Conservation (phyloP, 108 stramenopile genomes). For the Chaetoceros tenuissimus region DNA sequence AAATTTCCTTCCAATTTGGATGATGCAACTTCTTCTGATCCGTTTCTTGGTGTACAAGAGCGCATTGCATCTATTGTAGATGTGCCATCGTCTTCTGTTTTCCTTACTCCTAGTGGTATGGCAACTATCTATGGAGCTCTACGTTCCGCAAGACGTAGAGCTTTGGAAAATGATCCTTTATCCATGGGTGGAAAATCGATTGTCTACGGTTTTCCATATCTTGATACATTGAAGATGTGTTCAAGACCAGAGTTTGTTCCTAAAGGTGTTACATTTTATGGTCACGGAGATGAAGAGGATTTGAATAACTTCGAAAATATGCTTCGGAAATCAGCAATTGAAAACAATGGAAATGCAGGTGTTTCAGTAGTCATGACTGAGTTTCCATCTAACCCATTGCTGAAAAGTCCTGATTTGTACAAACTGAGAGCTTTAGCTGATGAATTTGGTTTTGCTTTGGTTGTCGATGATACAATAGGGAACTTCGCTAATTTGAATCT, state of each 20-base stretch:
- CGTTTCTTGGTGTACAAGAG: conserved; percentile 8
- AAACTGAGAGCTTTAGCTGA: conserved; percentile 36
- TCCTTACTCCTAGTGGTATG: conserved; percentile 54
- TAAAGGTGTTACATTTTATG: conserved; percentile 55
- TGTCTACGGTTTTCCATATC: conserved; percentile 69
- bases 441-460: conserved; percentile 37
- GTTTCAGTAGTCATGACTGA: conserved; percentile 53
- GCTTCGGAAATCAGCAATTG: conserved; percentile 7
- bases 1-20: not conserved
- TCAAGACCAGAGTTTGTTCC: conserved; percentile 44
- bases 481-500: conserved; percentile 60
- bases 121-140: conserved; percentile 43
- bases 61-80: conserved; percentile 36
- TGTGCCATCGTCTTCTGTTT: conserved; percentile 28
- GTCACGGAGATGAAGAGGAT: conserved; percentile 43
- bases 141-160: conserved; percentile 27
- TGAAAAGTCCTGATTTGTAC: conserved; percentile 51
- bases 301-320: conserved; percentile 26
- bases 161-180: conserved; percentile 3
- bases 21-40: conserved; percentile 2
- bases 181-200: conserved; percentile 34
- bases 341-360: conserved; percentile 2
- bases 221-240: conserved; percentile 69
- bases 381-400: conserved; percentile 62
- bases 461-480: conserved; percentile 72